Evolutionary conservation across 345 rosid species (phyloP), one percentile per base, ranked within the genome.

Genomic region (Populus ilicifolia): DNA sequence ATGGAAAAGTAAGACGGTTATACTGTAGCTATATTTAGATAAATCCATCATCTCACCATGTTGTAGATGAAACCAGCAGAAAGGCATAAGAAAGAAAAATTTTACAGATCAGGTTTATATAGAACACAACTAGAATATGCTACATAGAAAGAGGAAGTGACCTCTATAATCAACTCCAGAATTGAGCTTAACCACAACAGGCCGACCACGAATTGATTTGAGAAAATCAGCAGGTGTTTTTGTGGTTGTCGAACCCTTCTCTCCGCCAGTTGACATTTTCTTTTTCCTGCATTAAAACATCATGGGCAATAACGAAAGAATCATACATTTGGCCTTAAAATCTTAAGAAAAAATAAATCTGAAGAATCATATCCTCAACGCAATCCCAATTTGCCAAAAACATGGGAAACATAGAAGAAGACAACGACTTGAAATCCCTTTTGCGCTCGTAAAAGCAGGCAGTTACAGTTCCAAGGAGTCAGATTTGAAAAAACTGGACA

Each of bases 131-230:
- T 0, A 20, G 35, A 41, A 35, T 5, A 1, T 7, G 3, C 59
- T 46, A 46, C 0, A 18, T 16, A 35, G 18, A 68, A 33, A 36
- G 20, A 27, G 21, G n/a, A 71, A 79, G 75, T 25, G 0, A 90
- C 97, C 99, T 86, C 98, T 80, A 78, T 95, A 95, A 83, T 93
- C 98, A 48, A 92, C 97, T 70, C 99, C 98, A 66, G 97, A 95
- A 77, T 95, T 93, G 29, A 96, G 86, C 78, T 96, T 96, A 3
- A 96, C 98, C 14, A 96, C 99, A 73, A 96, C 98, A 0, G 96
- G 97, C 38, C 93, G 86, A 23, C 99, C 99, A 4, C 98, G 96
- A 36, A 93, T 93, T 0, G 99, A 96, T 74, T 96, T 96, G 80
- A 96, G 92, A 81, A 93, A 96, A 84, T 93, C 98, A 5, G 95